Evolutionary conservation across 2,329 filamentous ascomycete species (phyloP), one percentile per base, ranked within the genome.

Genomic region (Hypoxylon sp.): DNA sequence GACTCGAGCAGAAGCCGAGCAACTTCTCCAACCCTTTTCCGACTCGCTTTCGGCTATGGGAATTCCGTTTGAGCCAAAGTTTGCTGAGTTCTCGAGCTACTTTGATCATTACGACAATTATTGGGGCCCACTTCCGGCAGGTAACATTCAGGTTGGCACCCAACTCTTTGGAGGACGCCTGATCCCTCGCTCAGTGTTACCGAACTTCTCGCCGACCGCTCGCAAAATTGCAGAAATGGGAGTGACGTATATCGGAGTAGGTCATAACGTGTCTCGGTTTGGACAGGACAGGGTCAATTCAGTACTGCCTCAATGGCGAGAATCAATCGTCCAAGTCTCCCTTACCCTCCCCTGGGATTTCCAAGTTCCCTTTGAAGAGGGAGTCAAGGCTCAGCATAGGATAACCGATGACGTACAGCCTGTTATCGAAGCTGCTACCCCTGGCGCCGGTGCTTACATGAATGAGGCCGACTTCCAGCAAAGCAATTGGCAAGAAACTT

Each of bases 391-490:
- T 3, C 78, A 79, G 66, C 66, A 58, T 24, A 70, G 69, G 22
- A 78, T 80, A 67, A 79, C 78, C 9, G 63, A 78, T 46, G 67
- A 75, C 57, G 72, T 78, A 51, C 72, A 79, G 63, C 78, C 78
- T 0, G 50, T 72, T n/a, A 54, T 77, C 29, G 72, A 74, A 58
- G 70, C 67, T 5, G 69, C 70, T 0, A 75, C 73, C 3, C 73
- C 74, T 1, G 71, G 71, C 8, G 59, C 58, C 14, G 73, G 71
- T 3, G 71, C 75, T 10, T 81, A 82, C 63, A 71, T 80, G 74
- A 84, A 83, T 62, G 82, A 85, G 75, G 81, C 78, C 0, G 79
- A 83, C 70, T 81, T 80, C 29, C 72, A 75, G 17, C 73, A 81
- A 35, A 73, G 72, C 0, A 61, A 79, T 47, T 82, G 75, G 72